Percentiles rank a stretch among this genome's conserved stretches.
Conservation (phyloP, 2,329 filamentous ascomycete genomes). For the Chrysoporthe cubensis region DNA sequence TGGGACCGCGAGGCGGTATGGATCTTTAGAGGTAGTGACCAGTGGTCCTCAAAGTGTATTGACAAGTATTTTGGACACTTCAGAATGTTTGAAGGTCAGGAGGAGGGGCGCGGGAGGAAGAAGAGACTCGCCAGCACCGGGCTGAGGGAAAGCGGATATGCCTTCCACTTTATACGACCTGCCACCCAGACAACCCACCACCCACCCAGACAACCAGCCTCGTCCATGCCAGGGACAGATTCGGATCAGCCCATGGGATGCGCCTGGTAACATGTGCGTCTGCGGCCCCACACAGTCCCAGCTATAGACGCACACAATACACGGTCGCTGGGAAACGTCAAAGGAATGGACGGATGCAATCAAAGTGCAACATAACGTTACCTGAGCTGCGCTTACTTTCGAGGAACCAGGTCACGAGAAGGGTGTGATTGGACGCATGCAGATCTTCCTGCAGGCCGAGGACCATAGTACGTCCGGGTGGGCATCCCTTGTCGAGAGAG, state of each 20-base stretch:
- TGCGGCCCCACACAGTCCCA: conserved; percentile 14
- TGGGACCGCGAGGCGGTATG: conserved; percentile 6
- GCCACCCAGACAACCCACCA: not conserved
- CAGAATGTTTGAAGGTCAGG: not conserved
- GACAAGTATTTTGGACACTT: conserved; percentile 1
- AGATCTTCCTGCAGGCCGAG: not conserved
- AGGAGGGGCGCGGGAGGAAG: conserved; percentile 3
- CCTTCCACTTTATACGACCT: conserved; percentile 20
- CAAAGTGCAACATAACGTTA: conserved; percentile 15
- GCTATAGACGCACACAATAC: not conserved
- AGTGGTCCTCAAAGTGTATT: conserved; percentile 5
- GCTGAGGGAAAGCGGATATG: conserved; percentile 4
- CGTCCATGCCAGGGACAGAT: conserved; percentile 12
- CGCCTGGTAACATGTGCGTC: conserved; percentile 10
- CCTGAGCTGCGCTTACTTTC: not conserved
- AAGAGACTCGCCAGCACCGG: not conserved
- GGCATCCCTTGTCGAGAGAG: conserved; percentile 18
- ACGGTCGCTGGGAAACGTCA: conserved; percentile 5
- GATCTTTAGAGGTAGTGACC: not conserved
- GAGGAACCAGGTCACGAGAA: conserved; percentile 17
- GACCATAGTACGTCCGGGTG: not conserved
- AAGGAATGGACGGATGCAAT: conserved; percentile 14
- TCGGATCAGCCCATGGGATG: conserved; percentile 8
- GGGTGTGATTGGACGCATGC: not conserved
- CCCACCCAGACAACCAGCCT: not conserved